Conservation (phyloP, 805 yeast species). For the Candida multigemmis region DNA sequence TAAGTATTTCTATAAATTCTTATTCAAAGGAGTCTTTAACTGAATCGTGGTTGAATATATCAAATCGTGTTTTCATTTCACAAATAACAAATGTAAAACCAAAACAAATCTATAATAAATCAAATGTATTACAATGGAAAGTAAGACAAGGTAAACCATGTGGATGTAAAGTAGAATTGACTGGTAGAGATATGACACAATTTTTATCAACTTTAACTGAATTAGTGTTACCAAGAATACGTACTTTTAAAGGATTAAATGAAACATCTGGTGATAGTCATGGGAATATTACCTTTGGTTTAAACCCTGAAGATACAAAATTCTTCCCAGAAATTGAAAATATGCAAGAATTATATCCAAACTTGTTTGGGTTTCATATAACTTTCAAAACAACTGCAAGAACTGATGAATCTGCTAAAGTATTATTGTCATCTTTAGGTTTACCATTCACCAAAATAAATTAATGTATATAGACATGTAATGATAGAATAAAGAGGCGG, state of each 20-base stretch:
- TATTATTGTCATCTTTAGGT: slow-evolving; percentile 72
- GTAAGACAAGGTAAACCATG: slow-evolving; percentile 80
- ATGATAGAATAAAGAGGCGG: too few species aligned
- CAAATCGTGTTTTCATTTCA: slow-evolving; percentile 73
- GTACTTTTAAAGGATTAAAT: slow-evolving; percentile 76
- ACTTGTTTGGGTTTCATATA: slow-evolving; percentile 76
- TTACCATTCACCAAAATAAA: slow-evolving; percentile 50
- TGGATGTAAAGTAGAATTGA: slow-evolving; percentile 78
- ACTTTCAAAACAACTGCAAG: slow-evolving; percentile 84
- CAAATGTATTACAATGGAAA: slow-evolving; percentile 80
- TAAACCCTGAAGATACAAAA: slow-evolving; percentile 66
- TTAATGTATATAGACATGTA: neutral
- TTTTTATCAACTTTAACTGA: slow-evolving; percentile 83
- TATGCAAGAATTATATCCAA: slow-evolving; percentile 84
- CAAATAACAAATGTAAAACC: slow-evolving; percentile 94
- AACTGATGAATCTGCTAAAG: slow-evolving; percentile 83
- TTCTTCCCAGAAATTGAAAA: slow-evolving; percentile 91
- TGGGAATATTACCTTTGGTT: slow-evolving; percentile 83
- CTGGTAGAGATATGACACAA: slow-evolving; percentile 78
- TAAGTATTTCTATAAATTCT: slow-evolving; percentile 64
- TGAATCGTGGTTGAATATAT: slow-evolving; percentile 62
- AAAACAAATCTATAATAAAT: slow-evolving; percentile 57
- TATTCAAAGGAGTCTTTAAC: slow-evolving; percentile 66
- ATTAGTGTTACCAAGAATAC: slow-evolving; percentile 84
- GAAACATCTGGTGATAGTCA: slow-evolving; percentile 71